A percentile compares a stretch with the other conserved stretches of the same genome.
Evolutionary conservation across 495 filamentous ascomycete genomes (phyloP).

Genomic region (Talaromyces thailandensis): DNA sequence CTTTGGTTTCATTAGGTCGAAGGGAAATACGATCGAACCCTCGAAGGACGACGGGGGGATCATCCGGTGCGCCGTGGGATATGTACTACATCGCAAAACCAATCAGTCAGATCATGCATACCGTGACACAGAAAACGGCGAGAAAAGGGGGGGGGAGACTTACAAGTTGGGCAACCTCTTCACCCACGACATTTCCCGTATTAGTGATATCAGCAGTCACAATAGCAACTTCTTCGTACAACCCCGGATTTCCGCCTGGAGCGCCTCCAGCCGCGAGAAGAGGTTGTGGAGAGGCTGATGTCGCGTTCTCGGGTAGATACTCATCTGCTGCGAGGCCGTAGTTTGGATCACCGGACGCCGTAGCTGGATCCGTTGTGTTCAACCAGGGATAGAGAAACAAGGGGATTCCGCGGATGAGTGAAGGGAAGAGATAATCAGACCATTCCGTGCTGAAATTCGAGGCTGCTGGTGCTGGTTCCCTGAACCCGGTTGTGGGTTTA

Average conservation of each 20-base stretch:
- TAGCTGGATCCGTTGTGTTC: slow-evolving; percentile 46
- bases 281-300: slow-evolving; percentile 24
- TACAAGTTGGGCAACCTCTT: background rate
- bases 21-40: slow-evolving; percentile 77
- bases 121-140: slow-evolving; percentile 25
- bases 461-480: background rate
- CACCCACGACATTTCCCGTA: slow-evolving; percentile 33
- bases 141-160: background rate
- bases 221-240: slow-evolving; percentile 49
- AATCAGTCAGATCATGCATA: slow-evolving; percentile 27
- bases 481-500: background rate
- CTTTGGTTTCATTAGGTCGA: slow-evolving; percentile 47
- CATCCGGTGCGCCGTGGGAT: slow-evolving; percentile 63
- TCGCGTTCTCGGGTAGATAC: slow-evolving; percentile 56
- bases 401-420: slow-evolving; percentile 16
- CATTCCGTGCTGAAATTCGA: background rate
- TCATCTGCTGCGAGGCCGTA: slow-evolving; percentile 50
- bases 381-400: slow-evolving; percentile 14
- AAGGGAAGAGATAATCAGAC: background rate
- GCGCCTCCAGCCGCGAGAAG: slow-evolving; percentile 42
- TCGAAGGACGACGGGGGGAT: slow-evolving; percentile 60
- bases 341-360: slow-evolving; percentile 52
- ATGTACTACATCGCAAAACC: slow-evolving; percentile 41
- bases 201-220: slow-evolving; percentile 47
- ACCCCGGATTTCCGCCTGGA: slow-evolving; percentile 15